Evolutionary conservation across 306 rosid genomes (phyloP), one percentile per base, ranked within the genome.

Genomic region (Carpinus viminea): DNA sequence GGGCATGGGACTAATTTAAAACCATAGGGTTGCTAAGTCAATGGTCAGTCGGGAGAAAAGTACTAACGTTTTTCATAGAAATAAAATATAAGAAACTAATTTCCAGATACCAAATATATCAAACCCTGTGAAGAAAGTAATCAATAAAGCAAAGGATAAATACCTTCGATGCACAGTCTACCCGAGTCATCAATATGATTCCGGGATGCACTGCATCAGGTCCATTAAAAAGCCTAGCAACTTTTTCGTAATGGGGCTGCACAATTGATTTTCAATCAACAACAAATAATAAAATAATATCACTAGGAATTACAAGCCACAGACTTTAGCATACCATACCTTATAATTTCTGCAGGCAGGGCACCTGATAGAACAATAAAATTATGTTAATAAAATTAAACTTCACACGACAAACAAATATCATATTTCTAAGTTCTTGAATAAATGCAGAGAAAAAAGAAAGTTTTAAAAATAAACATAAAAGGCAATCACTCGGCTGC

Each of bases 271-370:
- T 66, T 64, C 45, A 55, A 81, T 79, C 68, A 79, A 36, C 52
- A 59, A 21, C 24, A 60, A 72, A 55, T 24, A 10, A 21, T 74
- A 70, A 74, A 57, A 54, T 20, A 70, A 45, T 24, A 17, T 8
- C 17, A 66, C 16, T 9, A 62, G 13, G 62, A 51, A 36, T 3
- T 50, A 20, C 16, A 34, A 38, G 54, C 61, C 54, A 61, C 43
- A 50, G 41, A 64, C 78, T 81, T 72, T 15, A 74, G 70, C 31
- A 70, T 59, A 51, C 36, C 76, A 78, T 85, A 95, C 99, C 99
- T 95, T 95, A 78, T 95, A 93, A 79, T 95, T 92, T 78, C 98
- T 87, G 91, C 99, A 95, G 53, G 99, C 98, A 72, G 99, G 99
- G 71, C 97, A 95, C 99, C 99, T 95, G 89, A 16, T 52, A 78